These are phyloP conservation scores for Uronychia binucleata DNA, from an alignment of 73 alveolate species.

Conservation along the genomic window DNA sequence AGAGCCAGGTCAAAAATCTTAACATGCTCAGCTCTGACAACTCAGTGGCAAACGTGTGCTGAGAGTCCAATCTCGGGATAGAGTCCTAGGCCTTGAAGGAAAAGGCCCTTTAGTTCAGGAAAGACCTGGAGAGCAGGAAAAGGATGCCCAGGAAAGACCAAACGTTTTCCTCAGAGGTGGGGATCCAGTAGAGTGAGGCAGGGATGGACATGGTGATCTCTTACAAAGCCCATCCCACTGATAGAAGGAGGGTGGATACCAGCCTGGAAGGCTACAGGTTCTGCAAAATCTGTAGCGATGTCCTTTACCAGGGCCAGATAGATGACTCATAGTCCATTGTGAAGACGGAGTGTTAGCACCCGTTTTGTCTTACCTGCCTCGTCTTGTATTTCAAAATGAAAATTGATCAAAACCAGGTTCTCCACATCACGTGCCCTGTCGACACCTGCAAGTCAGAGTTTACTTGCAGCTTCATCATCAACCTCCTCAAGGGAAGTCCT, in stretches of 20 bases:
- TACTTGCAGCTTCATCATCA: background rate
- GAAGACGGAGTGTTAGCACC: constrained; percentile 8
- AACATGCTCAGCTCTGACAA: background rate
- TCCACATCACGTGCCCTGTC: background rate
- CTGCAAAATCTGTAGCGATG: background rate
- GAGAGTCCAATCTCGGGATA: background rate
- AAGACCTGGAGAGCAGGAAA: constrained; percentile 6
- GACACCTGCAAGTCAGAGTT: constrained; percentile 7
- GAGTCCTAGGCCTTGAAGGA: background rate
- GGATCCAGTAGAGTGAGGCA: background rate
- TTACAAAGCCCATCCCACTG: too few species aligned
- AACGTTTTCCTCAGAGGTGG: background rate
- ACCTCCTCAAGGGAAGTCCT: background rate
- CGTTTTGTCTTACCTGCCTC: constrained; percentile 7
- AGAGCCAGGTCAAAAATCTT: background rate
- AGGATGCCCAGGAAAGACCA: background rate
- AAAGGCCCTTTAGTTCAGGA: background rate
- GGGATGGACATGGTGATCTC: too few species aligned
- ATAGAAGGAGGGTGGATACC: too few species aligned
- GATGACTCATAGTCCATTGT: background rate
- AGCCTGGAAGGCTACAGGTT: background rate
- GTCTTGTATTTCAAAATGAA: background rate
- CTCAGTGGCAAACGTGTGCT: background rate
- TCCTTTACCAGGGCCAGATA: background rate
- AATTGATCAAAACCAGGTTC: constrained; percentile 8